A percentile compares a stretch with the other conserved stretches of the same genome.
phyloP scores from a whole-genome alignment of 1,139 yeast genomes.

The Candida albicans region DNA sequence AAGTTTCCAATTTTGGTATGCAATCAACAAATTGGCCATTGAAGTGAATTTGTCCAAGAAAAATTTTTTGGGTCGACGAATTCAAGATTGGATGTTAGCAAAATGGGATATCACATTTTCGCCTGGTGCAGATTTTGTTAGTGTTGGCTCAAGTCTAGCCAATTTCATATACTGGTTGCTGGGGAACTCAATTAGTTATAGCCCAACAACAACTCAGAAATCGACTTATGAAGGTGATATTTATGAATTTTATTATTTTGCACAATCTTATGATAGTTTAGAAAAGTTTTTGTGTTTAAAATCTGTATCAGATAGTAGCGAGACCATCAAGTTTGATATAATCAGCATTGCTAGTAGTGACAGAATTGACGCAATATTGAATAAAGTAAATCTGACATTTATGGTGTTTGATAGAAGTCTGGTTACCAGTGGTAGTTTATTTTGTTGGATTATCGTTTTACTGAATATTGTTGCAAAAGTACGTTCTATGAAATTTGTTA shows the following conservation, averaged over 20 bases:
- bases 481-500: background rate
- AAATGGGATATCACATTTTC: conserved; percentile 34
- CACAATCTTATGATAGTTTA: conserved; percentile 6
- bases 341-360: conserved; percentile 5
- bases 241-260: conserved; percentile 9
- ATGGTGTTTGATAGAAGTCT: conserved; percentile 6
- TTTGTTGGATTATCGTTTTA: conserved; percentile 12
- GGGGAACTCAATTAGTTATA: conserved; percentile 19
- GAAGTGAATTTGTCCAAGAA: conserved; percentile 26
- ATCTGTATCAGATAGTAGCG: background rate
- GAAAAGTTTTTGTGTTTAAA: conserved; percentile 10
- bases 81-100: conserved; percentile 49
- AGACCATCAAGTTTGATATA: conserved; percentile 2
- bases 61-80: conserved; percentile 19
- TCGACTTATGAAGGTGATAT: conserved; percentile 6
- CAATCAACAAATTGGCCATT: conserved; percentile 36
- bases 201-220: background rate
- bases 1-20: conserved; percentile 56
- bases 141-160: conserved; percentile 22
- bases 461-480: conserved; percentile 6
- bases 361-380: conserved; percentile 5
- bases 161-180: conserved; percentile 46
- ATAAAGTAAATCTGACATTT: conserved; percentile 8
- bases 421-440: conserved; percentile 4
- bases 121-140: conserved; percentile 3